A percentile compares a stretch with the other conserved stretches of the same genome.
Conservation (phyloP, 2,329 filamentous ascomycete genomes). For the Lanzia echinophila region DNA sequence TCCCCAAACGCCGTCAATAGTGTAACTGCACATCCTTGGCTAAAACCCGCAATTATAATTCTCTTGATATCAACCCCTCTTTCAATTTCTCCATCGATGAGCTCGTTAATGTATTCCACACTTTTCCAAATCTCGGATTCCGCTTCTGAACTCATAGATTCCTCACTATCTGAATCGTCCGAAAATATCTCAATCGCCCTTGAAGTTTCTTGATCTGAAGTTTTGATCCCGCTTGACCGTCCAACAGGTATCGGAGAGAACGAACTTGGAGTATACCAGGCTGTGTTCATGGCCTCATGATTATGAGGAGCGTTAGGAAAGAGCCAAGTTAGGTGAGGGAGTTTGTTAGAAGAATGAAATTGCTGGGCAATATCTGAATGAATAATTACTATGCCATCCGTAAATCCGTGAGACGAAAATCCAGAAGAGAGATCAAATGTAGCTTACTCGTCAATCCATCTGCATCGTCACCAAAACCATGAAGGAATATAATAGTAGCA, state of each 20-base stretch:
- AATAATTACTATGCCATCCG: too few relatives aligned
- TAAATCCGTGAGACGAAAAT: too few relatives aligned
- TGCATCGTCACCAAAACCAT: constrained; percentile 73
- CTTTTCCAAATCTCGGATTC: constrained; percentile 65
- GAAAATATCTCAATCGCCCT: constrained; percentile 34
- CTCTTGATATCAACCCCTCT: constrained; percentile 67
- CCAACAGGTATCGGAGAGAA: too few relatives aligned
- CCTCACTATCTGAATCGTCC: constrained; percentile 30
- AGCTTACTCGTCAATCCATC: constrained; percentile 52
- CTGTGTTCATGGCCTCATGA: too few relatives aligned
- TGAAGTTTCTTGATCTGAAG: too few relatives aligned
- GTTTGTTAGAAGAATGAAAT: too few relatives aligned
- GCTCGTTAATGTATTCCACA: constrained; percentile 64
- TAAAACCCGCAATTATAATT: constrained; percentile 80
- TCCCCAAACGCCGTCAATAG: constrained; percentile 63
- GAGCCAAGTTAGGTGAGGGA: too few relatives aligned
- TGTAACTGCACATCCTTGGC: constrained; percentile 77
- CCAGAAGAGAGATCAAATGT: too few relatives aligned
- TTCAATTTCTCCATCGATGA: constrained; percentile 73
- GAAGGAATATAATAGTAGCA: constrained; percentile 88
- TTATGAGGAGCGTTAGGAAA: too few relatives aligned
- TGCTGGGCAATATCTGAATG: too few relatives aligned
- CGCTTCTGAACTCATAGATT: constrained; percentile 36
- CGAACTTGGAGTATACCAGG: too few relatives aligned
- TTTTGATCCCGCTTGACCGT: too few relatives aligned